Conservation (phyloP, 345 rosid species). For the Kandelia obovata region DNA sequence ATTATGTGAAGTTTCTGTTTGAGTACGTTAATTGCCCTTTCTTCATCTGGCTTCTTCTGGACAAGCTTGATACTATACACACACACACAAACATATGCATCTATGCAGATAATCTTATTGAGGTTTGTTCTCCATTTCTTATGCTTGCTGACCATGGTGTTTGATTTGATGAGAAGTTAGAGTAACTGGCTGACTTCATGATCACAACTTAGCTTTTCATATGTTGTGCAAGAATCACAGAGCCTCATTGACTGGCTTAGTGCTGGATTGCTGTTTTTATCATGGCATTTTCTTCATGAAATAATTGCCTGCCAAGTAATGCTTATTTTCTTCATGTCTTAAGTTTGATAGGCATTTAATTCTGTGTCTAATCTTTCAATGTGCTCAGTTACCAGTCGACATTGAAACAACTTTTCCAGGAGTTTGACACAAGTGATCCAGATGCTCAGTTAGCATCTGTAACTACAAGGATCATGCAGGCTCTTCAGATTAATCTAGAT, state of each 20-base stretch:
- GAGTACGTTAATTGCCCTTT: conserved; percentile 56
- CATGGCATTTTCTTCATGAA: background rate
- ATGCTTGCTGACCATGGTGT: too few species aligned
- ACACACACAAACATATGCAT: too few species aligned
- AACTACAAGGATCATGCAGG: conserved; percentile 85
- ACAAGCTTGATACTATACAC: too few species aligned
- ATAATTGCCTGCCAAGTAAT: background rate
- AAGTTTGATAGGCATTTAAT: background rate
- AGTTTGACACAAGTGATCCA: conserved; percentile 56
- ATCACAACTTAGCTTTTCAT: too few species aligned
- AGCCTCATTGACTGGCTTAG: background rate
- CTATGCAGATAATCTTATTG: too few species aligned
- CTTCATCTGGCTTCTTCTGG: background rate
- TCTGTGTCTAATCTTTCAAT: conserved; percentile 9
- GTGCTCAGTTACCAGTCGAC: conserved; percentile 74
- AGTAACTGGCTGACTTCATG: too few species aligned
- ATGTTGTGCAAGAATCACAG: too few species aligned
- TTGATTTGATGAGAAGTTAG: too few species aligned
- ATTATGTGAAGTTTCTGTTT: conserved; percentile 87
- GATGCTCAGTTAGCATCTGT: conserved; percentile 58
- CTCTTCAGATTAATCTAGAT: conserved; percentile 83
- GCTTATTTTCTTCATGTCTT: background rate
- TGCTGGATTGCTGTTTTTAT: background rate
- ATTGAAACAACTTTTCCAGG: conserved; percentile 78
- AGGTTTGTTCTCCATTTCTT: background rate